These are phyloP conservation scores for Knoxia roxburghii DNA, from an alignment of 257 asterid species.

Conservation along the genomic window DNA sequence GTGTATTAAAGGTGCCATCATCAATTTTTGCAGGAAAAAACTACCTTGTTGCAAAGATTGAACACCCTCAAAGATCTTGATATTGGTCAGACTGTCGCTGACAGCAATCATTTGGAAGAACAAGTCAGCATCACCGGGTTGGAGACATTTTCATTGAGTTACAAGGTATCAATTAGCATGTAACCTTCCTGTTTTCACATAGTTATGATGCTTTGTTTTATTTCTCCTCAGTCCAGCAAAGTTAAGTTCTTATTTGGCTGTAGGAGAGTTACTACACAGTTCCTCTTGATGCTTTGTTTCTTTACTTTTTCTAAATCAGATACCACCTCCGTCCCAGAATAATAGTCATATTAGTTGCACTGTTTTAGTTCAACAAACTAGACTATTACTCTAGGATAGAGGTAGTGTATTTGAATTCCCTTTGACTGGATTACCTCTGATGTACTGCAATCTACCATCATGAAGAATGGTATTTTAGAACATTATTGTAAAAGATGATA, in stretches of 20 bases:
- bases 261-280: neutral
- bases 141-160: constrained; percentile 93
- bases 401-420: neutral
- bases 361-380: no score
- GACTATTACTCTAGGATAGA: no score
- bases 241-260: neutral
- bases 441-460: neutral
- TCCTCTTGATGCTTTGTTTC: neutral
- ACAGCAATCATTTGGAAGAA: constrained; percentile 62
- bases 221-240: neutral
- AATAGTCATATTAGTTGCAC: no score
- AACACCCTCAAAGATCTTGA: constrained; percentile 82
- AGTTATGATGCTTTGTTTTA: constrained; percentile 17
- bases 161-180: constrained; percentile 51
- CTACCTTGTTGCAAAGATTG: constrained; percentile 85
- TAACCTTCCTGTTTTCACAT: neutral
- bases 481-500: neutral
- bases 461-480: neutral
- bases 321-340: no score
- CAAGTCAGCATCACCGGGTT: constrained; percentile 85
- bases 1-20: constrained; percentile 7
- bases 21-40: constrained; percentile 55
- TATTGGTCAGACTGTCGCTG: constrained; percentile 47
- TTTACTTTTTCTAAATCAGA: neutral
- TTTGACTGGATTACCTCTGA: neutral